Conservation (phyloP, 1,284 basidiomycete species). For the Anthracocystis panici-leucophaei region DNA sequence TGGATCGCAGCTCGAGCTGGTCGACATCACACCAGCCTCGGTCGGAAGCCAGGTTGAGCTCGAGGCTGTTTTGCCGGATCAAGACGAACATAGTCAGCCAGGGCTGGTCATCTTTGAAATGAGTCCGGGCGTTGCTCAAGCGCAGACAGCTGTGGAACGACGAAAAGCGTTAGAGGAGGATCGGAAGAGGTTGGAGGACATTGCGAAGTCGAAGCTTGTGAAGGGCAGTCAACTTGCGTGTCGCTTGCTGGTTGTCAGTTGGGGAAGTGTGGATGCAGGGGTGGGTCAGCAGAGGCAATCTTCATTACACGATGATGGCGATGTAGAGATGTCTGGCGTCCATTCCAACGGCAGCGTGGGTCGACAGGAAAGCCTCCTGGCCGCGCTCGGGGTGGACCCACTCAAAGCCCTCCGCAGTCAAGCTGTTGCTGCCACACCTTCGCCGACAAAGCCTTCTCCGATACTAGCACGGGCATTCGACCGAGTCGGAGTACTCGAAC, state of each 20-base stretch:
- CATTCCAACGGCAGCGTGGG: not conserved
- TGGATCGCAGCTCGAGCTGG: constrained; percentile 37
- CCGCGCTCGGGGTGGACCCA: constrained; percentile 14
- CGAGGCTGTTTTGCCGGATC: constrained; percentile 13
- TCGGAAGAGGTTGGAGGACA: constrained; percentile 20
- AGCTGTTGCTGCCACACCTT: not conserved
- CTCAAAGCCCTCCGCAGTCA: constrained; percentile 4
- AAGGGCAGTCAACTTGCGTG: constrained; percentile 24
- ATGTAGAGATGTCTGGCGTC: constrained; percentile 29
- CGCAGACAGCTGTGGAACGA: constrained; percentile 15
- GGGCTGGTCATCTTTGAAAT: constrained; percentile 50
- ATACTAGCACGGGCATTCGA: constrained; percentile 21
- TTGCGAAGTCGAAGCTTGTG: constrained; percentile 19
- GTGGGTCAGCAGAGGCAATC: not conserved
- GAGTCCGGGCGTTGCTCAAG: constrained; percentile 20
- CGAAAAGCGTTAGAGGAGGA: constrained; percentile 10
- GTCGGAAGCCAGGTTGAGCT: not conserved
- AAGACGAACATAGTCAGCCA: constrained; percentile 22
- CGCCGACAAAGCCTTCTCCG: constrained; percentile 2
- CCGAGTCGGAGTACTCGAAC: constrained; percentile 26
- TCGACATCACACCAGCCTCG: constrained; percentile 19
- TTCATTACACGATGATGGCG: not conserved
- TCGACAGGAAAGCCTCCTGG: constrained; percentile 1
- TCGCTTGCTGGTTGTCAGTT: constrained; percentile 34
- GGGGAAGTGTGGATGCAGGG: constrained; percentile 10